Evolutionary conservation across 2,329 filamentous ascomycete species (phyloP), one percentile per base, ranked within the genome.

Genomic region (Aspergillus quadrilineatus): DNA sequence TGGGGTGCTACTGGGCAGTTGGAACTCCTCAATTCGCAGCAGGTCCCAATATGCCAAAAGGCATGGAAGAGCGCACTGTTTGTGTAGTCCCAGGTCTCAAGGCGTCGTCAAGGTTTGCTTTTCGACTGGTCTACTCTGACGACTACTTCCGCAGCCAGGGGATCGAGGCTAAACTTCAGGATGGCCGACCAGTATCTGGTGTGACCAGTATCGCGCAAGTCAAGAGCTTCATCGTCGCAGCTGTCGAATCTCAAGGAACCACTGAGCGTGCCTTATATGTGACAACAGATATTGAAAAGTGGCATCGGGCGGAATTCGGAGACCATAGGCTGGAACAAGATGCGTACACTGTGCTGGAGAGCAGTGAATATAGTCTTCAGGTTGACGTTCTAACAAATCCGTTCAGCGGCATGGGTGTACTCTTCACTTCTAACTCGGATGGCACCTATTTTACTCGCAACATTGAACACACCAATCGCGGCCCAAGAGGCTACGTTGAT

Each of bases 301-400:
- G 94, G 94, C 92, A 97, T 72, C 87, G 92, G 52, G 93, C 93
- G 57, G 85, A 96, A 69, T 97, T 99, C 73, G 88, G 86, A 44
- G 87, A 89, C 60, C 92, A 96, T 72, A 90, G 92, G 66, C 83
- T 91, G 60, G 89, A 96, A 70, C 85, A 93, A 69, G 82, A 85
- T 65, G 90, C 90, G 2, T 99, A 97, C 73, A 99, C 94, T 0
- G 84, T 99, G 47, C 82, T 99, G 41, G 93, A 97, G 75, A 94
- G 92, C 67, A 97, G 94, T 42, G 93, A 96, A 70, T 97, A 99
- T 79, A 97, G 93, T 77, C 92, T 99, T 65, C 93, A 97, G 75
- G 86, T 99, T 54, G 92, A 97, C 73, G 92, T 97, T 61, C 87
- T 93, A 82, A 90, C 88, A 1, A 77, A 73, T 55, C 39, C 79